Conservation (phyloP, 768 basidiomycete genomes). For the Phaffia tasmanica region DNA sequence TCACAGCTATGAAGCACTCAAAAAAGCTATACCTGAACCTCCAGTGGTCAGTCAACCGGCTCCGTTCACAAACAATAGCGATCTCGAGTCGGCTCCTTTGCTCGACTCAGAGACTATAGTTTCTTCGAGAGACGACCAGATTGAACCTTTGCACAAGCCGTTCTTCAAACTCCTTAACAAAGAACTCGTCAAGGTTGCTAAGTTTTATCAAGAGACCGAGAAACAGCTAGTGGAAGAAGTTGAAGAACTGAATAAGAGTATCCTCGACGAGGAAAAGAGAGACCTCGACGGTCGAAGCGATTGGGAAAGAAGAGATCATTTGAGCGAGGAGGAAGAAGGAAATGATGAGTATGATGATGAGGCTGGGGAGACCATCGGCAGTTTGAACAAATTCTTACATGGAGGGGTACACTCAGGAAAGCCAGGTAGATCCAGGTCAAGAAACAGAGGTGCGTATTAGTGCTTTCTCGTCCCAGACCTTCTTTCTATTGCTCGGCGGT, state of each 20-base stretch:
- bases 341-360: constrained; percentile 11
- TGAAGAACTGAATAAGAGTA: constrained; percentile 35
- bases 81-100: constrained; percentile 34
- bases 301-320: constrained; percentile 25
- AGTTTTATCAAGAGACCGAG: constrained; percentile 70
- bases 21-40: constrained; percentile 37
- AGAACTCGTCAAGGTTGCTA: constrained; percentile 66
- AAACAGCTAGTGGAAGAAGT: constrained; percentile 47
- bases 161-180: constrained; percentile 51
- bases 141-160: constrained; percentile 5
- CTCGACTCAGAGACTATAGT: constrained; percentile 22
- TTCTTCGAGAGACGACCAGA: constrained; percentile 33
- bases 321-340: constrained; percentile 20
- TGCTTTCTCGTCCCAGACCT: not conserved
- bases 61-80: constrained; percentile 32
- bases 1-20: constrained; percentile 38
- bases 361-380: constrained; percentile 27
- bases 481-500: too few species aligned
- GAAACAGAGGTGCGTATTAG: not conserved
- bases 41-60: constrained; percentile 30
- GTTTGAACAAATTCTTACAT: not conserved
- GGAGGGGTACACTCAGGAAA: not conserved
- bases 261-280: constrained; percentile 26
- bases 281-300: constrained; percentile 34
- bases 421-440: not conserved